phyloP scores from a whole-genome alignment of 306 rosid genomes.

The Vachellia pachyceras region DNA sequence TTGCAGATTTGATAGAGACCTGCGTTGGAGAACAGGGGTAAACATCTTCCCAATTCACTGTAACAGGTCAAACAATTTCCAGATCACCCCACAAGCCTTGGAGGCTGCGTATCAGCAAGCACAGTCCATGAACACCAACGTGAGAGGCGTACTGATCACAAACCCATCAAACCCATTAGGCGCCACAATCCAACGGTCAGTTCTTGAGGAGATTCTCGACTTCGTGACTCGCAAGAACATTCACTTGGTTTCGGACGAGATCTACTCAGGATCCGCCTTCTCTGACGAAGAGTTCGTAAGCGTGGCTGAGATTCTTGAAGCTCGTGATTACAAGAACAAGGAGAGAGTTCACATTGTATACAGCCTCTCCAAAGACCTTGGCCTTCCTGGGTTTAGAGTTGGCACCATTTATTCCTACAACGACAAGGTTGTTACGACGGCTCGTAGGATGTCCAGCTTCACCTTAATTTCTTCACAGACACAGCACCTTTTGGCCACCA shows the following conservation, averaged over 20 bases:
- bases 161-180: slow-evolving; percentile 96
- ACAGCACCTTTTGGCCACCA: slow-evolving; percentile 71
- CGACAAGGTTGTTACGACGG: slow-evolving; percentile 80
- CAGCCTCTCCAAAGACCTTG: slow-evolving; percentile 93
- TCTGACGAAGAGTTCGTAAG: slow-evolving; percentile 68
- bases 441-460: slow-evolving; percentile 92
- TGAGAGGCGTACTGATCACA: slow-evolving; percentile 76
- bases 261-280: slow-evolving; percentile 90
- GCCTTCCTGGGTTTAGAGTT: slow-evolving; percentile 86
- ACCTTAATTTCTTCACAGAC: slow-evolving; percentile 89
- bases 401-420: slow-evolving; percentile 92
- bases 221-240: slow-evolving; percentile 75
- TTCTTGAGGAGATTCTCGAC: slow-evolving; percentile 65
- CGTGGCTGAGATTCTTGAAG: slow-evolving; percentile 71
- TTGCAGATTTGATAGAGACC: slow-evolving; percentile 90
- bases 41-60: slow-evolving; percentile 87
- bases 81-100: slow-evolving; percentile 70
- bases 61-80: slow-evolving; percentile 79
- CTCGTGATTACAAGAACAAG: slow-evolving; percentile 41
- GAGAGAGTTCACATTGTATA: slow-evolving; percentile 94
- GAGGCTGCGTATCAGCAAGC: slow-evolving; percentile 72
- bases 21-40: slow-evolving; percentile 94
- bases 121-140: slow-evolving; percentile 54
- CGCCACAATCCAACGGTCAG: slow-evolving; percentile 61
- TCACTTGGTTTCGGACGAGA: slow-evolving; percentile 91